phyloP scores from a whole-genome alignment of 192 early-diverging fungal genomes.

The Podila clonocystis region DNA sequence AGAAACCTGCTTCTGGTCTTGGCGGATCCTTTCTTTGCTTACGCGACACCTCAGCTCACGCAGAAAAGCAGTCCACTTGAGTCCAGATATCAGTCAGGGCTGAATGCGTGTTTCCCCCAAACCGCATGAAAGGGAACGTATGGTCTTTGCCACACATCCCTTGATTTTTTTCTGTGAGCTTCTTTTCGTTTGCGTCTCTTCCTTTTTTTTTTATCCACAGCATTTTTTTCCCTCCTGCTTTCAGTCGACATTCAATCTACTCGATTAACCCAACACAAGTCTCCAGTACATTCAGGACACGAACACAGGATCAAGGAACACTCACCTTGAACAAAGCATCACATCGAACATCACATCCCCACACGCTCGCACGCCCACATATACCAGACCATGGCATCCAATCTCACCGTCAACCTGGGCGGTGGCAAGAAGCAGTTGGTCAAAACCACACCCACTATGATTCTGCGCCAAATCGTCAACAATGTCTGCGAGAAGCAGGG shows the following conservation, averaged over 20 bases:
- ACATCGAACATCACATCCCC: background rate
- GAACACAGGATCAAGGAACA: too few relatives aligned
- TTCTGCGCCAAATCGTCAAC: constrained; percentile 72
- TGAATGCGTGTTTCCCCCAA: background rate
- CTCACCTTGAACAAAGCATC: background rate
- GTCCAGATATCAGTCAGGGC: background rate
- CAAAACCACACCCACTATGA: constrained; percentile 81
- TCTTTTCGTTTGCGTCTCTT: background rate
- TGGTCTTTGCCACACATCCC: background rate
- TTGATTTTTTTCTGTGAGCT: background rate
- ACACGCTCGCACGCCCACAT: background rate
- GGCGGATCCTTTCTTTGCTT: too few relatives aligned
- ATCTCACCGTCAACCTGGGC: constrained; percentile 63
- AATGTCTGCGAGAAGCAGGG: constrained; percentile 68
- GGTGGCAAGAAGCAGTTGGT: constrained; percentile 60
- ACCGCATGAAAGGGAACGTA: background rate
- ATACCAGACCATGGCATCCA: constrained; percentile 63
- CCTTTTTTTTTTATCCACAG: background rate
- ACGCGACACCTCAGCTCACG: too few relatives aligned
- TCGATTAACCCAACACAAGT: background rate
- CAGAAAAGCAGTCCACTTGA: too few relatives aligned
- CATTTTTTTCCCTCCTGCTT: background rate
- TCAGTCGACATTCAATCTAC: background rate
- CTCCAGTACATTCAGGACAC: too few relatives aligned
- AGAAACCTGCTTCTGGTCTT: too few relatives aligned